Evolutionary conservation across 768 basidiomycete species (phyloP), one percentile per base, ranked within the genome.

Genomic region (Lactarius hengduanensis): DNA sequence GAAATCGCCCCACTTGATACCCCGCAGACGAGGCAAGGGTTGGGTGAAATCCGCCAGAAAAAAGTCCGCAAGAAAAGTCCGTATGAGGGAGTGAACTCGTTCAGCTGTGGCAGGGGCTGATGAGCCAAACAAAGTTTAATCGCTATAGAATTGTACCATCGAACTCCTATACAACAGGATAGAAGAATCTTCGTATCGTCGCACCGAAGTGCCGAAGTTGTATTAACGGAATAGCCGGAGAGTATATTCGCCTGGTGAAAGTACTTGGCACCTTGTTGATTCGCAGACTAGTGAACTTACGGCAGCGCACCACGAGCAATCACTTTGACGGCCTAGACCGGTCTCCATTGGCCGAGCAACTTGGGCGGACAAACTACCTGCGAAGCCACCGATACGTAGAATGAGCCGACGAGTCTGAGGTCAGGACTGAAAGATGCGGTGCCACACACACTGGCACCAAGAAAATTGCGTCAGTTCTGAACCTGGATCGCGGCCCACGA

Each of bases 401-500:
- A 40, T 20, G 77, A 54, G 15, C 11, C 36, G 11, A 36, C 11
- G 36, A 75, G 71, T 30, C 82, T 70, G 55, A 81, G 66, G 0
- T 79, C 79, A 0, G 74, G 73, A 81, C 11, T 22, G 22, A 50
- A 50, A 11, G 11, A 50, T 50, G 75, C 9, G 80, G 79, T 0
- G 83, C 83, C 4, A 36, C 36, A 36, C 36, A 36, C 11, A 83
- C 28, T 45, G 83, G 63, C 9, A 83, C 75, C 9, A 78, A 73
- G n/a, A 77, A 73, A 45, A 84, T 50, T 22, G n/a, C 20, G 43
- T 45, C 43, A n/a, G 75, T 45, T 84, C 81, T 79, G 57, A n/a
- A n/a, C 4, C n/a, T 20, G 18, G 22, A 74, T 73, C 63, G 16
- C 36, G 32, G 26, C 57, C 20, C 22, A 43, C 30, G 3, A 20